Percentiles rank a stretch among this genome's conserved stretches.
These are phyloP conservation scores for Oenanthe javanica DNA, from an alignment of 140 eudicot species.

Conservation along the genomic window DNA sequence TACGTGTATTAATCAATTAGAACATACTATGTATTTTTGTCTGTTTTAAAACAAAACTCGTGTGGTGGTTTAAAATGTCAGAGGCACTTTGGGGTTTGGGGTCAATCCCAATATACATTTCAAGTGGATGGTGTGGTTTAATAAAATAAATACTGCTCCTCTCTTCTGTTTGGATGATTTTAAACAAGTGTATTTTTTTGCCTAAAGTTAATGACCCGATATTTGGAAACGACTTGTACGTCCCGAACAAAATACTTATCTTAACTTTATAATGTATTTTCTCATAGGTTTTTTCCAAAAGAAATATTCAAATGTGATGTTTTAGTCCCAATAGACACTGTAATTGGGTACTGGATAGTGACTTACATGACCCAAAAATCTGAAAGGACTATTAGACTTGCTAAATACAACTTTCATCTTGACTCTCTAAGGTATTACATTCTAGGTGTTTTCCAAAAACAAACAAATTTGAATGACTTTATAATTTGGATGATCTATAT, in stretches of 20 bases:
- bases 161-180: background rate
- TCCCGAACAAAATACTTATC: background rate
- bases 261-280: background rate
- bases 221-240: background rate
- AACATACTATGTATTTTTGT: background rate
- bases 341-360: background rate
- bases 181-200: background rate
- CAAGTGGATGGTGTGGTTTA: background rate
- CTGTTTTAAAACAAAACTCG: background rate
- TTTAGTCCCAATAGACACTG: background rate
- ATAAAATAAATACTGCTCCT: background rate
- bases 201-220: background rate
- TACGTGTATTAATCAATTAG: background rate
- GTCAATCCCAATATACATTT: background rate
- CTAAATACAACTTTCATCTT: background rate
- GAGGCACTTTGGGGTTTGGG: background rate
- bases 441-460: background rate
- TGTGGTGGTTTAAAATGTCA: background rate
- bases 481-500: background rate
- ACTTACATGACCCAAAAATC: background rate
- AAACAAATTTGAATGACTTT: background rate
- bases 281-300: background rate
- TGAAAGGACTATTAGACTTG: background rate
- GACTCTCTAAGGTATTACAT: background rate
- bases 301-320: background rate